These are phyloP conservation scores for Chernovozyma sophiae-reginae DNA, from an alignment of 1,139 yeast species.

Conservation along the genomic window DNA sequence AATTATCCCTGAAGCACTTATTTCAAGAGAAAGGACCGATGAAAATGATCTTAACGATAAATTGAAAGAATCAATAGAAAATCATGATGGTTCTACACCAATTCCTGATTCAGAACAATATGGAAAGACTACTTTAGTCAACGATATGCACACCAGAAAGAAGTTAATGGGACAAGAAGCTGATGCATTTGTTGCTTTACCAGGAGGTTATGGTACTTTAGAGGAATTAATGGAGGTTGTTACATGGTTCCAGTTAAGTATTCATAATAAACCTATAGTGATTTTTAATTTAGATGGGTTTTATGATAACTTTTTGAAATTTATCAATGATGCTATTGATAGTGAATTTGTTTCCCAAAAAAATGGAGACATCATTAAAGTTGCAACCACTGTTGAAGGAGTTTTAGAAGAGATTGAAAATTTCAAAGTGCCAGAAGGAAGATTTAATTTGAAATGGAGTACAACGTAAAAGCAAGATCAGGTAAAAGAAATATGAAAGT, in stretches of 20 bases:
- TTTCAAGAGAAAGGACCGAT: constrained; percentile 63
- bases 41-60: constrained; percentile 41
- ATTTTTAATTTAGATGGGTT: constrained; percentile 77
- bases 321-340: constrained; percentile 51
- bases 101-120: constrained; percentile 57
- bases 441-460: constrained; percentile 72
- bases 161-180: constrained; percentile 82
- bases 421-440: constrained; percentile 68
- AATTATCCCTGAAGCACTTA: constrained; percentile 78
- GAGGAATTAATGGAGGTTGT: constrained; percentile 89
- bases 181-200: constrained; percentile 84
- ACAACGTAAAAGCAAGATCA: constrained; percentile 17
- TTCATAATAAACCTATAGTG: constrained; percentile 77
- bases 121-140: constrained; percentile 77
- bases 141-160: constrained; percentile 89
- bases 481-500: not conserved
- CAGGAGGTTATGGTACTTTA: constrained; percentile 90
- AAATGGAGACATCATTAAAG: constrained; percentile 65
- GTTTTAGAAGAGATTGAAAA: constrained; percentile 58
- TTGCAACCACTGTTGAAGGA: constrained; percentile 65
- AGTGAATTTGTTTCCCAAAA: constrained; percentile 66
- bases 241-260: constrained; percentile 84
- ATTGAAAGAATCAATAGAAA: constrained; percentile 41
- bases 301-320: constrained; percentile 64
- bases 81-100: constrained; percentile 61